Evolutionary conservation across 1,284 basidiomycete species (phyloP), one percentile per base, ranked within the genome.

Genomic region (Boletus subluridellus): DNA sequence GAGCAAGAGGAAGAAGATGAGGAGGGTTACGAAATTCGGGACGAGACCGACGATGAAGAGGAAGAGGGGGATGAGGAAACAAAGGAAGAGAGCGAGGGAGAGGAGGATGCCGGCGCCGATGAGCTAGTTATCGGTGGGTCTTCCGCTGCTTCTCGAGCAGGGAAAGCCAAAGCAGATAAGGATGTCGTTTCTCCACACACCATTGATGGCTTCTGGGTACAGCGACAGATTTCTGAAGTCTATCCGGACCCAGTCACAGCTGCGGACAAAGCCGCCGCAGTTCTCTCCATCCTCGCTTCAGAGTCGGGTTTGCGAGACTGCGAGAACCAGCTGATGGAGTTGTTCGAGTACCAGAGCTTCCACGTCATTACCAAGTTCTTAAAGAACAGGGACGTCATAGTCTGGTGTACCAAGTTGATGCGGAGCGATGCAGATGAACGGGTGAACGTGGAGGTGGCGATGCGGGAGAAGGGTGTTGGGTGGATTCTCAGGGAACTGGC

Each of bases 191-290:
- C 92, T 0, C 94, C 95, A 0, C 94, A 96, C 66, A 83, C 91
- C 49, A 88, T 99, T 66, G 96, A 99, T 73, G 95, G 88, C 37
- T 99, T 98, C 83, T 99, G 95, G 95, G 92, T 99, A 0, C 97
- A 99, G 72, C 88, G 96, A 5, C 90, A 96, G 60, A 87, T 99
- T 59, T 87, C 92, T 1, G 86, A 92, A 69, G 83, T 94, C 38
- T 98, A 98, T 71, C 83, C 94, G 4, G 97, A 99, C 72, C 94
- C 95, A 1, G 90, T 96, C 66, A 96, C 95, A 35, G 92, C 95
- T 1, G 89, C 94, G 60, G 92, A 95, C 74, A 96, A 99, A 72
- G 92, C 97, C 0, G 78, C 89, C 1, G 79, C 87, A 12, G 94
- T 96, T 0, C 86, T 99, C 58, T 85, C 87, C 55, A 88, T 96